phyloP scores from a whole-genome alignment of 2,329 filamentous ascomycete genomes.

The Aquanectria penicillioides region DNA sequence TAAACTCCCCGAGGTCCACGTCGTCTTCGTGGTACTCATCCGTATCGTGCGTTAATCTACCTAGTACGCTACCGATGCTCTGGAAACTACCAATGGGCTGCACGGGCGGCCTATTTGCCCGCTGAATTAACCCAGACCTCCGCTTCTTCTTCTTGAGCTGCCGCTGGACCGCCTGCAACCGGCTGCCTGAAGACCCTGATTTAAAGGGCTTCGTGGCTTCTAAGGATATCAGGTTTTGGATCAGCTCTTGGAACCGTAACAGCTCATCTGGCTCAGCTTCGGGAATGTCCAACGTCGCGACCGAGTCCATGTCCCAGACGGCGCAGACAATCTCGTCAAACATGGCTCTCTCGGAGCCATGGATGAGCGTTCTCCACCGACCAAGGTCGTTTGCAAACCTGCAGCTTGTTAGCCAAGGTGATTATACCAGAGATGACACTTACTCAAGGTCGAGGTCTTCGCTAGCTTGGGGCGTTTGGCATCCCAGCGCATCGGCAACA shows the following conservation, averaged over 20 bases:
- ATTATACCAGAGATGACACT: background rate
- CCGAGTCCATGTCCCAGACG: conserved; percentile 31
- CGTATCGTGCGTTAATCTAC: conserved; percentile 13
- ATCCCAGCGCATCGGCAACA: conserved; percentile 35
- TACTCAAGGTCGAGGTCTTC: conserved; percentile 23
- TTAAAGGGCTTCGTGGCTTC: conserved; percentile 8
- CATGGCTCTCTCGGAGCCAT: conserved; percentile 22
- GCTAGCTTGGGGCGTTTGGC: conserved; percentile 14
- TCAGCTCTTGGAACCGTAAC: conserved; percentile 33
- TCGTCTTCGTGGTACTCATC: conserved; percentile 21
- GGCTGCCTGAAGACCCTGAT: conserved; percentile 19
- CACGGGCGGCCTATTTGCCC: background rate
- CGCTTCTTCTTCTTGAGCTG: conserved; percentile 22
- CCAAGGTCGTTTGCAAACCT: conserved; percentile 41
- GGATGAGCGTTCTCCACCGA: conserved; percentile 38
- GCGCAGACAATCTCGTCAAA: conserved; percentile 38
- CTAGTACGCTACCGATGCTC: conserved; percentile 9
- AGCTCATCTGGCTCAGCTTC: conserved; percentile 16
- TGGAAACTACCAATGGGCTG: conserved; percentile 7
- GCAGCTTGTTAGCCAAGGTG: conserved; percentile 5
- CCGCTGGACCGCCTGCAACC: conserved; percentile 28
- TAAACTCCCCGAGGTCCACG: conserved; percentile 18
- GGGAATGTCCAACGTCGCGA: background rate
- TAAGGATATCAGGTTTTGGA: conserved; percentile 35
- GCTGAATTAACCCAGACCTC: background rate